phyloP scores from a whole-genome alignment of 2,329 filamentous ascomycete species.

The Pleoardoris graminearum region DNA sequence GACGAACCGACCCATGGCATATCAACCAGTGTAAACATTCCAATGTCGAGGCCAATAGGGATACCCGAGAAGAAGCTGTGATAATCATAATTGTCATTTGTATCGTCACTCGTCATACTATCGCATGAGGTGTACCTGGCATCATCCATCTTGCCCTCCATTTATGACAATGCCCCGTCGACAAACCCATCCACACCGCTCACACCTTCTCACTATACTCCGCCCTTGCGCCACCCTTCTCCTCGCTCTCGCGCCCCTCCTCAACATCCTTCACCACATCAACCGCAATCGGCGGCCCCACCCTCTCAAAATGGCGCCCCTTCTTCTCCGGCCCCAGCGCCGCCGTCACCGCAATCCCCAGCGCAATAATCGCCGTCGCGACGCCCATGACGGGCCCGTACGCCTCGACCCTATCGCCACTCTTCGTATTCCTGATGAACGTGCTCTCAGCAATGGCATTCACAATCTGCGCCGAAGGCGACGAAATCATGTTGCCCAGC shows the following conservation, averaged over 20 bases:
- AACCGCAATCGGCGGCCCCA: slow-evolving; percentile 55
- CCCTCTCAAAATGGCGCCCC: slow-evolving; percentile 69
- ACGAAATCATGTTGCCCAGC: slow-evolving; percentile 74
- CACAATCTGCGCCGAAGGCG: slow-evolving; percentile 74
- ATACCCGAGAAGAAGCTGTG: too few relatives aligned
- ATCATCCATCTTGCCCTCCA: too few relatives aligned
- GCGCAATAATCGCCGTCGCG: slow-evolving; percentile 74
- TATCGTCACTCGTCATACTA: too few relatives aligned
- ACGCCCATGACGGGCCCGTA: slow-evolving; percentile 78
- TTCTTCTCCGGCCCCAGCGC: slow-evolving; percentile 75
- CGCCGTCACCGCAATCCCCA: slow-evolving; percentile 69
- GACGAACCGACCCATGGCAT: too few relatives aligned
- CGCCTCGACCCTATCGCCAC: slow-evolving; percentile 64
- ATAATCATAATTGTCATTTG: too few relatives aligned
- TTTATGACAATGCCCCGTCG: too few relatives aligned
- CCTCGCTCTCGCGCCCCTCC: slow-evolving; percentile 30
- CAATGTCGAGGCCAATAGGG: too few relatives aligned
- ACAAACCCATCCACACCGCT: neutral
- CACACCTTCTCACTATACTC: slow-evolving; percentile 16
- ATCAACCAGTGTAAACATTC: too few relatives aligned
- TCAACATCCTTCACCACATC: slow-evolving; percentile 37
- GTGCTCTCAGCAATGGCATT: slow-evolving; percentile 68
- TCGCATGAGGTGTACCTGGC: too few relatives aligned
- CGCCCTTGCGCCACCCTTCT: slow-evolving; percentile 33
- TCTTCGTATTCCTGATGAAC: slow-evolving; percentile 53